Base-by-base conservation (phyloP, 108 stramenopile species). In the Pseudonitzschia delicatissima region DNA sequence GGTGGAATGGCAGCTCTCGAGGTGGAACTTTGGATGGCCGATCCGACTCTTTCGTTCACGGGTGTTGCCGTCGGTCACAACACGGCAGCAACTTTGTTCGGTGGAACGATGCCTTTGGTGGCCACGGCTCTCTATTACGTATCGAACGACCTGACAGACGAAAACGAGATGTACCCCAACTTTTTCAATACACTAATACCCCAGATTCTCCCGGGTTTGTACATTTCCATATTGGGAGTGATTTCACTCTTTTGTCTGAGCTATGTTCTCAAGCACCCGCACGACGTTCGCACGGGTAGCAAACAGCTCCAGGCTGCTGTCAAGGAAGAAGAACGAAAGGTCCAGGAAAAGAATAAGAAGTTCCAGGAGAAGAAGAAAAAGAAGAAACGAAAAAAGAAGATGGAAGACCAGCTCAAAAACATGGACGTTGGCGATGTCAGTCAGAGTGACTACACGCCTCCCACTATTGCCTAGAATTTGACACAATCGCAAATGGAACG, bases 41-140 rank as follows among this genome's bases (percentile, higher is more conserved):
- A 86, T 64, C 85, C 85, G 5, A 82, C 85, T 5, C 55, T 86
- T 1, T 82, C 82, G 11, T 86, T 82, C 42, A 86, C 85, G 47
- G 85, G 85, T 34, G 85, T 86, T 13, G 85, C 85, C 0, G 68
- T 86, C 37, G 85, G 85, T 4, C 85, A 86, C 68, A 86, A 86
- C 47, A 17, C 79, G 25, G 72, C 85, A 0, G 47, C 85, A 5
- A 77, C 79, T 9, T 23, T 86, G 11, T 86, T 86, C 67, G 85
- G 85, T 20, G 85, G 85, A 17, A 86, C 85, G 13, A 81, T 86
- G 85, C 85, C 85, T 17, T 65, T 86, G 23, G 58, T 86, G 0
- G 85, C 85, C 2, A 86, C 85, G 11, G 80, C 71, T 47, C 67
- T 86, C 28, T 86, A 73, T 60, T 86, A 82, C 60, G n/a, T 70